Base-by-base conservation (phyloP, 129 eudicot species). In the Rutidosis leptorrhynchoides region DNA sequence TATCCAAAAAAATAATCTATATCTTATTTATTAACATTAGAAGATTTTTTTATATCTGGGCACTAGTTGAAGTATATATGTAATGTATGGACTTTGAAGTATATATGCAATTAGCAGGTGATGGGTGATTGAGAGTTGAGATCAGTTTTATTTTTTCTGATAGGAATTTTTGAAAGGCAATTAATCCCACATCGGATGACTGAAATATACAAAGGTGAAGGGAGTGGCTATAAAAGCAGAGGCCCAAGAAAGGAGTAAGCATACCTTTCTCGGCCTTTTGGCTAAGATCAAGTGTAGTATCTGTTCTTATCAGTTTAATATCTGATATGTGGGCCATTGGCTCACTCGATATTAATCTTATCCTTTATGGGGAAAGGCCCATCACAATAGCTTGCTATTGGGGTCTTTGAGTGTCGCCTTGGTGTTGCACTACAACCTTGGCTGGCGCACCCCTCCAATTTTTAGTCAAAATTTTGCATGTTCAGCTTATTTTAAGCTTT, bases 261-360 rank as follows among this genome's bases (percentile, higher is more conserved):
- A 80, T 86, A 83, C 94, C 95, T 86, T 86, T 86, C 89, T 83
- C 89, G 95, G 95, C 95, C 89, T 86, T 86, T 83, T 83, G 95
- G 89, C 84, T 86, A 83, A 86, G 89, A 86, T 86, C 95, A 86
- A 83, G 89, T 81, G 90, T 85, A 85, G 90, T 84, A 83, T 87
- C 87, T 87, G 90, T 87, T 84, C 90, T 87, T 87, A 87, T 87
- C 95, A 78, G 78, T 78, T 78, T 60, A 78, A 67, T 78, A 78
- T 78, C 75, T 78, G 79, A 78, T 73, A 73, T 55, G 75, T 73
- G 71, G 62, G 62, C 40, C 72, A 78, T 78, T 58, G 52, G 68
- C 28, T 2, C 68, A 77, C 82, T 64, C 26, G 78, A 77, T 77
- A 77, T 77, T 77, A 77, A 71, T 71, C 73, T 70, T 57, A 77